Conservation (phyloP, 78 protist genomes). For the Dictyostelium citrinum region DNA sequence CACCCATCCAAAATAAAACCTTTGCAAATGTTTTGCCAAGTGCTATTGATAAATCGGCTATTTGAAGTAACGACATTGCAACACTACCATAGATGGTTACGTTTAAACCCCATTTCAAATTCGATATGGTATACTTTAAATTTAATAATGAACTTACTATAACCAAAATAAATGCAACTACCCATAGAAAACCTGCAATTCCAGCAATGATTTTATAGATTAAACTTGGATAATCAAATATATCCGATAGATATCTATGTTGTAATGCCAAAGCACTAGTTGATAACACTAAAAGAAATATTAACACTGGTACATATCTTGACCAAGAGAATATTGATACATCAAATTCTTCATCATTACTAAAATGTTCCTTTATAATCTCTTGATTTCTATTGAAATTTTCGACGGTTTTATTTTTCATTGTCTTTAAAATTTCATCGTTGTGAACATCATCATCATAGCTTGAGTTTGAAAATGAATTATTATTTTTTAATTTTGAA, state of each 20-base stretch:
- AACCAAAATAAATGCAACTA: neutral
- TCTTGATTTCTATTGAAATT: neutral
- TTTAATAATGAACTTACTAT: neutral
- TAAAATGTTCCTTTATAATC: neutral
- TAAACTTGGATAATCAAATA: conserved; percentile 3
- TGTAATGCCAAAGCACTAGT: conserved; percentile 27
- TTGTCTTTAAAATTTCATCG: neutral
- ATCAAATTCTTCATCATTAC: neutral
- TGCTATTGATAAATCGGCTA: neutral
- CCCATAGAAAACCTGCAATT: neutral
- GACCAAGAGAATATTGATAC: neutral
- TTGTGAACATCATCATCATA: too few species aligned
- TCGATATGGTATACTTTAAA: neutral
- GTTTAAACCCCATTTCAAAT: neutral
- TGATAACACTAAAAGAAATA: conserved; percentile 2
- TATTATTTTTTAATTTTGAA: neutral
- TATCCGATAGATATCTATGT: neutral
- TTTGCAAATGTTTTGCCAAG: neutral
- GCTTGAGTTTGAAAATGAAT: too few species aligned
- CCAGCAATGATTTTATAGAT: conserved; percentile 19
- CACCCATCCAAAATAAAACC: conserved; percentile 6
- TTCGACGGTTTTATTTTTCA: neutral
- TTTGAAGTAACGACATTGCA: conserved; percentile 38
- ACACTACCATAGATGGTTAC: neutral
- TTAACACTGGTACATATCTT: conserved; percentile 1